Evolutionary conservation across 306 rosid species (phyloP), one percentile per base, ranked within the genome.

Genomic region (Cucumis melo): DNA sequence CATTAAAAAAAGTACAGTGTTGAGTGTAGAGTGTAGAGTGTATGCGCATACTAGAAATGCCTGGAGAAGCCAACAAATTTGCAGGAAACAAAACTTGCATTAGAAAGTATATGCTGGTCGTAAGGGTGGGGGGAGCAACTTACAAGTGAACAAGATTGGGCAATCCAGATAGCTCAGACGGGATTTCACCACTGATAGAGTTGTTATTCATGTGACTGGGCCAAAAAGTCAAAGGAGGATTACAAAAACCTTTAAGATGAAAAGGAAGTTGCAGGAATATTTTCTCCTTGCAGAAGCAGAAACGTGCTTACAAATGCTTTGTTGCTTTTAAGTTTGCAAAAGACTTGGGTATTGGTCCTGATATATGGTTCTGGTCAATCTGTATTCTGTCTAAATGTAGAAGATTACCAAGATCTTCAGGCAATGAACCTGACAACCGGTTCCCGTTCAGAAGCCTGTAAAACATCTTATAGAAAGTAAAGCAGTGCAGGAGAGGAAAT

Each of bases 181-280:
- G 98, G 78, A 95, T 88, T 78, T 79, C 90, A 48, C 98, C 99
- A 21, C 93, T 90, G 42, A 95, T 82, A 68, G 99, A 95, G 80
- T 95, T 95, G 89, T 95, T 92, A 87, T 95, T 95, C 98, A 95
- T 92, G 87, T 95, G 97, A 87, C 99, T 95, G 92, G 57, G 48
- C 80, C 88, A 83, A 81, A 77, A 16, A 41, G 41, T 55, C 8
- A 83, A n/a, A 32, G 55, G 21, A 73, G 76, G 27, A 78, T 68
- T 41, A 41, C 77, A 16, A 15, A 66, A 58, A 51, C 23, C 46
- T 46, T 6, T 5, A 58, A 23, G 65, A 82, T 38, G 67, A 72
- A 63, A 72, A 50, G 55, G 14, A 75, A 59, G 46, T 66, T 70
- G 11, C 7, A 66, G 39, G 32, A 51, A 57, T 58, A 74, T 70